Percentiles rank a stretch among this genome's conserved stretches.
Conservation (phyloP, 306 rosid species). For the Castanea crenata region DNA sequence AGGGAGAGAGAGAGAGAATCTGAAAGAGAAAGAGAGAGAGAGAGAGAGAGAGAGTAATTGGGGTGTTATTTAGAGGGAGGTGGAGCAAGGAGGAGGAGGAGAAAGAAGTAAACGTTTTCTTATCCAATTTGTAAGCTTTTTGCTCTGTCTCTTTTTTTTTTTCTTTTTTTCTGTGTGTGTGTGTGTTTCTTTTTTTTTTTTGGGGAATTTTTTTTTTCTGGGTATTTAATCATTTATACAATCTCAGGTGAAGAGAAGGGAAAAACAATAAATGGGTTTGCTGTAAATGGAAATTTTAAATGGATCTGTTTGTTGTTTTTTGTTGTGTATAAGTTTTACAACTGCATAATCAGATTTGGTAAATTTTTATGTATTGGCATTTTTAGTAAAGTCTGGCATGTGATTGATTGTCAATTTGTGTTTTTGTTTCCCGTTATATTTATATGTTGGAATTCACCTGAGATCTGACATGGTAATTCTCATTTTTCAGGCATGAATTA, state of each 20-base stretch:
- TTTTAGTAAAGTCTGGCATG: constrained; percentile 22
- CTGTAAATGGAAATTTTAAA: constrained; percentile 13
- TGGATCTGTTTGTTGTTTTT: constrained; percentile 23
- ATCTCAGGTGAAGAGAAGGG: constrained; percentile 3
- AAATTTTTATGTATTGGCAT: constrained; percentile 24
- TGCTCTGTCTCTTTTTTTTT: not conserved
- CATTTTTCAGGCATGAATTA: constrained; percentile 19
- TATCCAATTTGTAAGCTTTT: constrained; percentile 45
- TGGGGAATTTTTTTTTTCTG: not conserved
- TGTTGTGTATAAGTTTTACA: not conserved
- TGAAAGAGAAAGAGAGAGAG: constrained; percentile 22
- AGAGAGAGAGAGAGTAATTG: not conserved
- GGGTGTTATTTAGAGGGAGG: constrained; percentile 4
- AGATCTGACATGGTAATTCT: constrained; percentile 25
- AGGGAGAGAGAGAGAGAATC: constrained; percentile 22
- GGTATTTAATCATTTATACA: constrained; percentile 3
- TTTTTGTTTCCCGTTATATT: constrained; percentile 3
- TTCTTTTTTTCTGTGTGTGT: not conserved
- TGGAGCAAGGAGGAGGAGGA: not conserved
- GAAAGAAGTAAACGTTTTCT: constrained; percentile 19
- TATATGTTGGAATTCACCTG: not conserved
- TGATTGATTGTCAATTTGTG: constrained; percentile 1
- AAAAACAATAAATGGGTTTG: constrained; percentile 15
- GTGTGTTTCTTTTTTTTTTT: not conserved
- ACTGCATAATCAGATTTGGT: constrained; percentile 16